These are phyloP conservation scores for Reticulascus tulasneorum DNA, from an alignment of 2,329 filamentous ascomycete genomes.

Conservation along the genomic window DNA sequence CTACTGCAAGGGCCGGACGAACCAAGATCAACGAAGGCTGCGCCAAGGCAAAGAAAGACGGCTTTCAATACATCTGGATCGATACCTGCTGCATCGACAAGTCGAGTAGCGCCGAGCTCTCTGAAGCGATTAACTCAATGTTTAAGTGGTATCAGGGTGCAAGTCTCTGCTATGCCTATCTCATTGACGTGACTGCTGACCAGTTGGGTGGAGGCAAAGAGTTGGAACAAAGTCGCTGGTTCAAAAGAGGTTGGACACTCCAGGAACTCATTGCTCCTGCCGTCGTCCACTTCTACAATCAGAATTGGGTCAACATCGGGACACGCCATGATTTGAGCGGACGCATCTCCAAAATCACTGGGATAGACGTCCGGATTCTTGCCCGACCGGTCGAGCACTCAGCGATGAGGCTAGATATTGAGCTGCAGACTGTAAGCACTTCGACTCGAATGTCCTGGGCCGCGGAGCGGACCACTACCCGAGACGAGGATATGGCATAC, in stretches of 20 bases:
- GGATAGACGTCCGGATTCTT: constrained; percentile 18
- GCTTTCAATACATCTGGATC: constrained; percentile 21
- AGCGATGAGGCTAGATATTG: no score
- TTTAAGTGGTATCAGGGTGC: constrained; percentile 21
- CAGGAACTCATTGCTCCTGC: constrained; percentile 26
- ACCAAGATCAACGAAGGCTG: constrained; percentile 18
- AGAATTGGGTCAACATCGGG: constrained; percentile 21
- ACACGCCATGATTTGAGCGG: constrained; percentile 17
- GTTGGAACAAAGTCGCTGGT: constrained; percentile 14
- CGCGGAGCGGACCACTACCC: constrained; percentile 15
- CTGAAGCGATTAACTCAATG: constrained; percentile 24
- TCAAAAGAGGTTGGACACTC: constrained; percentile 22
- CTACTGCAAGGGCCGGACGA: no score
- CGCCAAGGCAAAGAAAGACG: constrained; percentile 14
- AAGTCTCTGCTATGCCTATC: constrained; percentile 21
- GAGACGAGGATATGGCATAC: constrained; percentile 19
- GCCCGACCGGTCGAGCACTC: no score
- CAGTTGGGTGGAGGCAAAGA: neutral
- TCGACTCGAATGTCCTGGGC: constrained; percentile 28
- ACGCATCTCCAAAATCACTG: constrained; percentile 15
- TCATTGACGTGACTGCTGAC: constrained; percentile 11
- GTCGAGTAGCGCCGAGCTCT: constrained; percentile 19
- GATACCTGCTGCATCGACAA: constrained; percentile 26
- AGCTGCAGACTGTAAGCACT: no score
- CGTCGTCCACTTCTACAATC: constrained; percentile 22